These are phyloP conservation scores for Pleurotus giganteus DNA, from an alignment of 768 basidiomycete genomes.

Conservation along the genomic window DNA sequence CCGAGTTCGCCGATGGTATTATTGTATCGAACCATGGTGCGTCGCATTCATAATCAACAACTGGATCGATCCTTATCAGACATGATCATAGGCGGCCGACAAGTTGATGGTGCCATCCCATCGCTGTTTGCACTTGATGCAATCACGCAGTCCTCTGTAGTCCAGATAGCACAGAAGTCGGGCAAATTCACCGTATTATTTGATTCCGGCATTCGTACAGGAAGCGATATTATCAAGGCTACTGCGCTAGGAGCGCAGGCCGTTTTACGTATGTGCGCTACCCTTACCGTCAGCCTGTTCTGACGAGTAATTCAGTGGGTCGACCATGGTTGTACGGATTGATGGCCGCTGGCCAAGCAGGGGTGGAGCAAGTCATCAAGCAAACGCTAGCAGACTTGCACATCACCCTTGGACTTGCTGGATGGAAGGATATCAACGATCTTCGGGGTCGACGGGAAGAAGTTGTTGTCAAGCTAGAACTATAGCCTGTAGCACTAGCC, in stretches of 20 bases:
- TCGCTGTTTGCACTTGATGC: conserved; percentile 67
- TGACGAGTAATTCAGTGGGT: conserved; percentile 43
- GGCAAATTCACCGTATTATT: conserved; percentile 70
- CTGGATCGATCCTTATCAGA: too few species aligned
- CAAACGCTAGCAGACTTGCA: conserved; percentile 69
- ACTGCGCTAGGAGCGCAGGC: conserved; percentile 83
- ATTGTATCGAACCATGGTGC: conserved; percentile 78
- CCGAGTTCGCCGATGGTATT: conserved; percentile 66
- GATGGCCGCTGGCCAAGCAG: conserved; percentile 64
- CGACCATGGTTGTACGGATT: conserved; percentile 76
- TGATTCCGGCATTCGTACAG: conserved; percentile 79
- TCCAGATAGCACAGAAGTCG: conserved; percentile 51
- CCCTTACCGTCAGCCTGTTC: background rate
- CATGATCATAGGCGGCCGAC: conserved; percentile 65
- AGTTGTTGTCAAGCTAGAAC: conserved; percentile 31
- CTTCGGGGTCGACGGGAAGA: conserved; percentile 58
- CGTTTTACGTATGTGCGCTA: conserved; percentile 57
- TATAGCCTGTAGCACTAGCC: background rate
- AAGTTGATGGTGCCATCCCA: conserved; percentile 75
- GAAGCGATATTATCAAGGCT: conserved; percentile 80
- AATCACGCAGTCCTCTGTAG: conserved; percentile 60
- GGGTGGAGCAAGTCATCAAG: conserved; percentile 70
- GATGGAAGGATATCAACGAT: conserved; percentile 56
- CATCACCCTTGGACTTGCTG: conserved; percentile 57
- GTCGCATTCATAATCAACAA: too few species aligned